These are phyloP conservation scores for Asterella californica DNA, from an alignment of 225 moss, liverwort and hornwort species.

Conservation along the genomic window DNA sequence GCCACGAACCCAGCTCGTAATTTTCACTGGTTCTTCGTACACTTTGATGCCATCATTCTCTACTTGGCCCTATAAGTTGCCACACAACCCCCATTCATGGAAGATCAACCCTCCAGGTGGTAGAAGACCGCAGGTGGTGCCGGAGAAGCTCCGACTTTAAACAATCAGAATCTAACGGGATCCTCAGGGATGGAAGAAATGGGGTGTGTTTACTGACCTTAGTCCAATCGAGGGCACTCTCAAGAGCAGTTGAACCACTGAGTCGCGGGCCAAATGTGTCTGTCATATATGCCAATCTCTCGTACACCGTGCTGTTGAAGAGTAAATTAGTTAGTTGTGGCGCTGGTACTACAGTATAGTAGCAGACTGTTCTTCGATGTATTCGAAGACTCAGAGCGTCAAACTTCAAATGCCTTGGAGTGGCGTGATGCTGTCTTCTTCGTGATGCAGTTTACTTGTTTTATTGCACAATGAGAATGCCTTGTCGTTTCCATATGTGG, in stretches of 20 bases:
- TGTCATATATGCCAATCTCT: conserved; percentile 77
- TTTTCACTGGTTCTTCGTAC: conserved; percentile 53
- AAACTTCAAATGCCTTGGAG: not conserved
- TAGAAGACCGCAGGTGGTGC: not conserved
- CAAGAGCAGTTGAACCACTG: conserved; percentile 67
- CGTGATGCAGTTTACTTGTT: not conserved
- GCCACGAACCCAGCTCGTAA: conserved; percentile 80
- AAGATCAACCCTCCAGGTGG: not conserved
- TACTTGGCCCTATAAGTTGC: conserved; percentile 30
- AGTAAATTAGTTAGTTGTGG: not conserved
- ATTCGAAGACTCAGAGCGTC: not conserved
- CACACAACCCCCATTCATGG: not conserved
- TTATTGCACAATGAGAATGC: not conserved
- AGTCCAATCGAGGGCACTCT: conserved; percentile 73
- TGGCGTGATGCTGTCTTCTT: not conserved
- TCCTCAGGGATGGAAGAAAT: not conserved
- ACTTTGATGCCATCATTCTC: conserved; percentile 61
- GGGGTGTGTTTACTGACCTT: conserved; percentile 27
- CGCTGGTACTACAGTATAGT: too few species aligned
- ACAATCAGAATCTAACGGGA: not conserved
- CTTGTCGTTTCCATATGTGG: not conserved
- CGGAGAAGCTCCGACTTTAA: not conserved
- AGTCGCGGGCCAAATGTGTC: conserved; percentile 87
- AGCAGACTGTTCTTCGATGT: too few species aligned
- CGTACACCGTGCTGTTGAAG: conserved; percentile 56